These are phyloP conservation scores for Babesia bovis DNA, from an alignment of 169 alveolate genomes.

Conservation along the genomic window DNA sequence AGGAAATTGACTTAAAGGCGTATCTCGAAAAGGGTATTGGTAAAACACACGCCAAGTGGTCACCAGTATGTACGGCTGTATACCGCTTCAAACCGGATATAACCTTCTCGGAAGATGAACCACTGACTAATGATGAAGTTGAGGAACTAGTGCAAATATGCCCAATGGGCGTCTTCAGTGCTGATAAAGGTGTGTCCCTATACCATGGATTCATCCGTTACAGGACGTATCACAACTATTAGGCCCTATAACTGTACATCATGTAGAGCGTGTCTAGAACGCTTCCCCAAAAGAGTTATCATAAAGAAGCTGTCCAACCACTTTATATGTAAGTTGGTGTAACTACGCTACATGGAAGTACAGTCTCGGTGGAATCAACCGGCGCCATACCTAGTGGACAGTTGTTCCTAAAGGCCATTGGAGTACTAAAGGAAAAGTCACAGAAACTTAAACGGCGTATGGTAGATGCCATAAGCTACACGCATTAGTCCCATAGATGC, in stretches of 20 bases:
- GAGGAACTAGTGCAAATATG: slow-evolving; percentile 86
- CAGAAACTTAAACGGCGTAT: slow-evolving; percentile 45
- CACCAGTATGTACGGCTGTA: slow-evolving; percentile 98
- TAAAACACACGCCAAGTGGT: slow-evolving; percentile 98
- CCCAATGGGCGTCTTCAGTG: slow-evolving; percentile 94
- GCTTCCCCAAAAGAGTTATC: slow-evolving; percentile 78
- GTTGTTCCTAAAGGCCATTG: slow-evolving; percentile 58
- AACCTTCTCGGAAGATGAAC: slow-evolving; percentile 57
- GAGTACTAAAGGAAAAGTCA: slow-evolving; percentile 52
- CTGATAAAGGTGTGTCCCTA: slow-evolving; percentile 77
- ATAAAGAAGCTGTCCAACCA: slow-evolving; percentile 82
- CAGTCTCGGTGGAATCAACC: slow-evolving; percentile 59
- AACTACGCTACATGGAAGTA: not conserved
- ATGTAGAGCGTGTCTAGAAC: slow-evolving; percentile 97
- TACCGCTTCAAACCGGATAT: slow-evolving; percentile 91
- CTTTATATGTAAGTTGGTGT: slow-evolving; percentile 72
- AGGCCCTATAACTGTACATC: slow-evolving; percentile 93
- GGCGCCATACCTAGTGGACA: slow-evolving; percentile 60
- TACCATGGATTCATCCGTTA: not conserved
- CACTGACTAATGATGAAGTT: slow-evolving; percentile 87
- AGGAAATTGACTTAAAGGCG: slow-evolving; percentile 91
- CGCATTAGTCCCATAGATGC: not conserved
- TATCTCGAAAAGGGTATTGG: slow-evolving; percentile 96
- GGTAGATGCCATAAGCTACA: slow-evolving; percentile 43
- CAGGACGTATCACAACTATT: slow-evolving; percentile 83